Evolutionary conservation across 306 rosid genomes (phyloP), one percentile per base, ranked within the genome.

Genomic region (Fragaria vesca): DNA sequence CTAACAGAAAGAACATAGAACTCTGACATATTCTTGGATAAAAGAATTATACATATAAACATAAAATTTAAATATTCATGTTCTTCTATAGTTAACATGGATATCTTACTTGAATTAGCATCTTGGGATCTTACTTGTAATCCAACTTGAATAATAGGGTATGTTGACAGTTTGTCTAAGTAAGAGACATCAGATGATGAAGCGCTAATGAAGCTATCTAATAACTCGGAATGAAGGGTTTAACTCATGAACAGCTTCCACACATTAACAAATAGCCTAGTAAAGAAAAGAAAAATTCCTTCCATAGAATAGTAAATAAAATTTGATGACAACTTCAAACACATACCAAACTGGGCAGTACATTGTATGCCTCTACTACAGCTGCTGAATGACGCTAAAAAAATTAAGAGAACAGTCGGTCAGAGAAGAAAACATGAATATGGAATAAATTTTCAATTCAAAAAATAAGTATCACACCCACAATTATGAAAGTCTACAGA

Each of bases 331-430:
- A 46, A 60, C 52, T 20, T 52, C 12, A 38, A 43, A n/a, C 7
- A 67, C 90, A 69, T 85, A 91, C 98, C 91, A 94, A 85, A 82
- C 76, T 89, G 43, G 98, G 98, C 30, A 90, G 86, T 68, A 90
- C 79, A 85, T 94, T 94, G 76, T 91, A 94, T 68, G 96, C 96
- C 74, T 94, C 98, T 40, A 94, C 87, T 66, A 90, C 89, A 61
- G 85, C 85, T 12, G 69, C 84, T 30, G 98, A 90, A 84, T 89
- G 79, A 80, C 70, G 82, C 98, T 94, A 80, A 6, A 40, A 73
- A 69, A 80, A 24, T 21, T 50, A 74, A 46, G 21, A 65, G 42
- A 36, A 66, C 52, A 30, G 42, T 76, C 52, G 24, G 42, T 76
- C 60, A 30, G 67, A 55, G 61, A 82, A 76, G 45, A 42, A 47